These are phyloP conservation scores for Verbascum thapsus DNA, from an alignment of 257 asterid species.

Conservation along the genomic window DNA sequence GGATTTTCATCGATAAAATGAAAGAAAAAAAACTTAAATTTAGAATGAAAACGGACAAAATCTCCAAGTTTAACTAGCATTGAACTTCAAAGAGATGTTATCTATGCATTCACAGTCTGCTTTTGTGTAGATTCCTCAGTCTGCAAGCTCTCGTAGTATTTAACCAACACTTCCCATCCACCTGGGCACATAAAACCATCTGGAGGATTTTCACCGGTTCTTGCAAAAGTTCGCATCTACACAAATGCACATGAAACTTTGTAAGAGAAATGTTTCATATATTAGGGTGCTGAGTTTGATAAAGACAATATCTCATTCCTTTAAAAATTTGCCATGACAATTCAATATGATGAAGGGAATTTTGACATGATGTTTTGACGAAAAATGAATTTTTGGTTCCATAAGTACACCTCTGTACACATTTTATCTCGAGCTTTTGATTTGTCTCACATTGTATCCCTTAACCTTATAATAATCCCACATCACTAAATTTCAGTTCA, in stretches of 20 bases:
- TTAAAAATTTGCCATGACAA: too few species aligned
- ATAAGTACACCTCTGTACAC: too few species aligned
- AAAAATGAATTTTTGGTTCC: too few species aligned
- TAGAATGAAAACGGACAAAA: slow-evolving; percentile 24
- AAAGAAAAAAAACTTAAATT: slow-evolving; percentile 15
- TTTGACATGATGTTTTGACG: too few species aligned
- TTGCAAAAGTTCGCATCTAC: slow-evolving; percentile 78
- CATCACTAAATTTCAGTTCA: too few species aligned
- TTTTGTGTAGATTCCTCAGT: slow-evolving; percentile 56
- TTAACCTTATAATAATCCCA: too few species aligned
- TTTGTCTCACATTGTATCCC: too few species aligned
- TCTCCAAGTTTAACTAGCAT: neutral
- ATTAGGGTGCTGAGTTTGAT: too few species aligned
- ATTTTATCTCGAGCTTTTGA: too few species aligned
- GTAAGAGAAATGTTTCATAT: neutral
- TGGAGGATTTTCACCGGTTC: slow-evolving; percentile 77
- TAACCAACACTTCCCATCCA: slow-evolving; percentile 84
- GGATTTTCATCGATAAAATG: neutral
- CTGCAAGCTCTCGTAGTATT: slow-evolving; percentile 74
- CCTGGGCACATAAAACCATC: slow-evolving; percentile 86
- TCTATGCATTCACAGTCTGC: slow-evolving; percentile 53
- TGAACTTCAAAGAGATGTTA: neutral
- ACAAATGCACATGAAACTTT: slow-evolving; percentile 12
- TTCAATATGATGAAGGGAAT: too few species aligned
- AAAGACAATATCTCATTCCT: too few species aligned